Base-by-base conservation (phyloP, 2,329 filamentous ascomycete species). In the Sporothrix phasma region DNA sequence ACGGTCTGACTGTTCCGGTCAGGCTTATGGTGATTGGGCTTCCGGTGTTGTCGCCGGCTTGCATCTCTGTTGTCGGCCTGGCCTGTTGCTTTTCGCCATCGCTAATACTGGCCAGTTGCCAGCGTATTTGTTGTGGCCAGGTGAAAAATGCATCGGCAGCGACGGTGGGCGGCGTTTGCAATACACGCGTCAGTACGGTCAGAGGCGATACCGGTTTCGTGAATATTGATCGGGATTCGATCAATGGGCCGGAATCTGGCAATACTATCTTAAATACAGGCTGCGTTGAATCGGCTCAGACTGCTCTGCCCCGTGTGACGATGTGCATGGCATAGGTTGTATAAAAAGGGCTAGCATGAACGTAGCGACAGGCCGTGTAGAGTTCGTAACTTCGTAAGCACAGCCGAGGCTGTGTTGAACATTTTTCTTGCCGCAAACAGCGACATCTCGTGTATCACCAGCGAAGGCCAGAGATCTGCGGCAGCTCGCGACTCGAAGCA, bases 391-490 rank as follows among this genome's bases (percentile, higher is more conserved):
- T 6, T 58, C 37, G 22, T 53, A 15, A 13, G 47, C n/a, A n/a
- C 29, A 34, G 26, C 47, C 47, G 31, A 6, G 47, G 31, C n/a
- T 56, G 49, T 10, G 17, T 24, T 56, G 51, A 17, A 17, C 19
- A n/a, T 39, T 39, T 39, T 43, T 43, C 22, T 26, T 45, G 5
- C 11, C 34, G 37, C 37, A 24, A 22, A 29, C 43, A 37, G 24
- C 41, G 24, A 15, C 15, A 19, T 5, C 45, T 39, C 39, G 46
- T 39, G 13, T n/a, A 2, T 49, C 26, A 63, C 61, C 61, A 56
- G 26, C 49, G 31, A 24, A 63, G 22, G n/a, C 49, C 61, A 19
- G 61, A 45, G 13, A 63, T 56, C 45, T 62, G 64, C 1, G 64
- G 59, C 31, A 62, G 51, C 22, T 46, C 58, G 1, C 34, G 24